Base-by-base conservation (phyloP, 257 asterid species). In the Fraxinus cuspidata region DNA sequence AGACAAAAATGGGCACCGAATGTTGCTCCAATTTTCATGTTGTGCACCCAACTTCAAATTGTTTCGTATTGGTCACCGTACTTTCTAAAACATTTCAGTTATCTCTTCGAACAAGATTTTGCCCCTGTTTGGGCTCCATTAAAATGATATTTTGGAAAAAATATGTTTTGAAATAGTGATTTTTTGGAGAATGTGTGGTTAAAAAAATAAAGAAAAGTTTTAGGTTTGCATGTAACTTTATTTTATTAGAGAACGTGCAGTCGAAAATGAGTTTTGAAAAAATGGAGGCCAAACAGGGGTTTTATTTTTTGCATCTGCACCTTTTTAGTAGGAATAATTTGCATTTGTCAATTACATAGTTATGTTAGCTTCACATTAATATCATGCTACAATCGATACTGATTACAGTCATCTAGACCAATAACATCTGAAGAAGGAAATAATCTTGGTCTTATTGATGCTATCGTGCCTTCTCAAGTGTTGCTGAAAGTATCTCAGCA, bases 371-470 rank as follows among this genome's bases (percentile, higher is more conserved):
- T 35, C 40, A 65, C 72, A 31, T 63, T 67, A 51, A 35, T 69
- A 40, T 66, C 65, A 75, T 65, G 70, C 42, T 60, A 58, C 49
- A 40, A 56, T 60, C 21, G 49, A 25, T 73, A 10, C 40, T 79
- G 74, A 74, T 81, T 88, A 82, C 90, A 93, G 99, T 87, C 82
- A 60, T 93, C 99, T 34, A 92, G 85, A 83, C 76, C 96, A n/a
- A 79, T 93, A 77, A 86, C 82, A 32, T 89, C 97, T 9, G 99
- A 93, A 80, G 99, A 96, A 88, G 99, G 98, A 75, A 75, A 87
- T 83, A 92, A 84, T 80, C 86, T 90, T 3, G 99, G 99, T 78
- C 96, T 96, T 71, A 81, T 96, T 77, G 99, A 96, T 87, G 95
- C 90, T 70, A 85, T 96, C 74, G 94, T 84, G 77, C 86, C 95